A percentile compares a stretch with the other conserved stretches of the same genome.
These are phyloP conservation scores for Talaromyces albobiverticillius DNA, from an alignment of 2,329 filamentous ascomycete species.

Conservation along the genomic window DNA sequence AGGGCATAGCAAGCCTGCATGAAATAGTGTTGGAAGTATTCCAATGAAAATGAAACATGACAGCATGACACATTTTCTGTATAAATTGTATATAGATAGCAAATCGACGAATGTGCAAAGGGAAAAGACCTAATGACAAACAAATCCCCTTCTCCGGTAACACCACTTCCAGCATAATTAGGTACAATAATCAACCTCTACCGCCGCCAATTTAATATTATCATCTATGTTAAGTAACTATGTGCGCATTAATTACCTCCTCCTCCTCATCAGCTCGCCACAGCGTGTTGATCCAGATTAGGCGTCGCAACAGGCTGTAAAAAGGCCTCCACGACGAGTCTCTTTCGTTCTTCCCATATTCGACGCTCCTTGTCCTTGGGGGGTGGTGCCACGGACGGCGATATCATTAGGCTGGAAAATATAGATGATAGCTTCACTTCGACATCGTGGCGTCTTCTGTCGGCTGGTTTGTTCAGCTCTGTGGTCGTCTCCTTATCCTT, in stretches of 20 bases:
- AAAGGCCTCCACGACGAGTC: slow-evolving; percentile 69
- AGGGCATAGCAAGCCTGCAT: no score
- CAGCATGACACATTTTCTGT: not conserved
- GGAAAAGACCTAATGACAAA: not conserved
- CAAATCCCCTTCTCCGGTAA: no score
- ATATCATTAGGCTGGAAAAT: slow-evolving; percentile 63
- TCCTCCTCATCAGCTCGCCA: not conserved
- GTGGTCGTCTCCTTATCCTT: slow-evolving; percentile 18
- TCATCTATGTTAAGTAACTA: not conserved
- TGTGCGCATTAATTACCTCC: no score
- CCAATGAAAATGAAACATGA: no score
- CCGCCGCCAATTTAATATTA: not conserved
- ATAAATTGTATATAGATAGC: no score
- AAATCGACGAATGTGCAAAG: not conserved
- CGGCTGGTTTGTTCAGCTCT: slow-evolving; percentile 44
- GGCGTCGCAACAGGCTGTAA: slow-evolving; percentile 44
- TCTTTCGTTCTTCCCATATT: slow-evolving; percentile 61
- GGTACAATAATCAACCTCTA: no score
- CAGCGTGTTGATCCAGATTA: slow-evolving; percentile 21
- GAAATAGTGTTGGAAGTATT: no score
- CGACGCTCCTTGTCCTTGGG: slow-evolving; percentile 59
- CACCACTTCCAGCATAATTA: not conserved
- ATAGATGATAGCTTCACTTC: slow-evolving; percentile 63
- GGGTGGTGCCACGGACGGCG: slow-evolving; percentile 38
- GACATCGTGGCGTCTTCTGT: slow-evolving; percentile 57